Percentiles rank a stretch among this genome's conserved stretches.
Evolutionary conservation across 768 basidiomycete genomes (phyloP).

Genomic region (Lyophyllum decastes): DNA sequence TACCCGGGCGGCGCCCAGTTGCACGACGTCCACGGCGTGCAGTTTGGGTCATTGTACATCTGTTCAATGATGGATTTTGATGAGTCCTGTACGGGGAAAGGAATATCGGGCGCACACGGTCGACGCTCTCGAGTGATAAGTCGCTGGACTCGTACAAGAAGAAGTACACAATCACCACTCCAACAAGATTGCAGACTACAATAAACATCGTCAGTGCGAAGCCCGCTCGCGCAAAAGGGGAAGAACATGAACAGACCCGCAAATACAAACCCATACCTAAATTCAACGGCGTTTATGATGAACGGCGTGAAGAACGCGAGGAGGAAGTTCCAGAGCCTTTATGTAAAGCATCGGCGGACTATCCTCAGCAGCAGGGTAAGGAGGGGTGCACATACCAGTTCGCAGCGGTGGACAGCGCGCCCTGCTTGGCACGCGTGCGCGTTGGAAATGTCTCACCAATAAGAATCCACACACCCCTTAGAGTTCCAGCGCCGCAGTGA

Average conservation of each 20-base stretch:
- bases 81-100: background rate
- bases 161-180: slow-evolving; percentile 62
- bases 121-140: slow-evolving; percentile 66
- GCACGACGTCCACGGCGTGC: slow-evolving; percentile 67
- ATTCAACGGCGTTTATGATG: slow-evolving; percentile 56
- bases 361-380: background rate
- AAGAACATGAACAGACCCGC: slow-evolving; percentile 40
- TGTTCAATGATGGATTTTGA: slow-evolving; percentile 14
- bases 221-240: background rate
- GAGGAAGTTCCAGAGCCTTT: slow-evolving; percentile 65
- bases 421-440: slow-evolving; percentile 71
- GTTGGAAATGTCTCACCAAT: slow-evolving; percentile 80
- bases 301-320: slow-evolving; percentile 82
- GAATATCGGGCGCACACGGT: slow-evolving; percentile 38
- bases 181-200: slow-evolving; percentile 57
- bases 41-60: slow-evolving; percentile 67
- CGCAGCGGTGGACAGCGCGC: slow-evolving; percentile 60
- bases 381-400: slow-evolving; percentile 47
- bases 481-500: background rate
- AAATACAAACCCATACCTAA: slow-evolving; percentile 71
- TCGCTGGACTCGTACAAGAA: slow-evolving; percentile 78
- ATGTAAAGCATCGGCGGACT: background rate
- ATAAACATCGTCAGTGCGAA: background rate
- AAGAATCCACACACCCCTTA: slow-evolving; percentile 70
- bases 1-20: slow-evolving; percentile 64